These are phyloP conservation scores for Colletotrichum paranaense DNA, from an alignment of 2,329 filamentous ascomycete species.

Conservation along the genomic window DNA sequence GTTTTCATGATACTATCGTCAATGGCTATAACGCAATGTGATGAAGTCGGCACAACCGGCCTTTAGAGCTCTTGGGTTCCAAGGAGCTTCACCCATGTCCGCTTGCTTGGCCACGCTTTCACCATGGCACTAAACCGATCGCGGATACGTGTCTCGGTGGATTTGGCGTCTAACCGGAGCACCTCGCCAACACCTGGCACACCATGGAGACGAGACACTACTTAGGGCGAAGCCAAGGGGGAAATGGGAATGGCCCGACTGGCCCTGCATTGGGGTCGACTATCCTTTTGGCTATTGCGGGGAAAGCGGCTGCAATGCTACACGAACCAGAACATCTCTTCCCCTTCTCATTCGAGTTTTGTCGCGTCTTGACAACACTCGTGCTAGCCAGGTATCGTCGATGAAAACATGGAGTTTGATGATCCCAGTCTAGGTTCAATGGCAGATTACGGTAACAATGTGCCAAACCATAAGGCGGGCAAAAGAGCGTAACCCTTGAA, in stretches of 20 bases:
- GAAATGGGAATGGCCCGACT: constrained; percentile 19
- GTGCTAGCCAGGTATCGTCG: not conserved
- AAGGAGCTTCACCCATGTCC: constrained; percentile 10
- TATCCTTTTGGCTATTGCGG: constrained; percentile 1
- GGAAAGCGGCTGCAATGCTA: constrained; percentile 6
- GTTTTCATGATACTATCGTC: constrained; percentile 6
- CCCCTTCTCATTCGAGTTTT: not conserved
- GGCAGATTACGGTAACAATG: not conserved
- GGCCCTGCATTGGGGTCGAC: constrained; percentile 14
- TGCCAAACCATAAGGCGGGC: not conserved
- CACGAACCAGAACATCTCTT: not conserved
- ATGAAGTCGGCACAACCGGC: constrained; percentile 20
- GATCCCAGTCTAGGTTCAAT: not conserved
- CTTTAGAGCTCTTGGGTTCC: constrained; percentile 13
- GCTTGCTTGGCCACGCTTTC: constrained; percentile 16
- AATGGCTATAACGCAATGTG: not conserved
- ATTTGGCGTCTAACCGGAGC: not conserved
- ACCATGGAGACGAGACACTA: not conserved
- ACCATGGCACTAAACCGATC: constrained; percentile 2
- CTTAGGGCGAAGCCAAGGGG: constrained; percentile 4
- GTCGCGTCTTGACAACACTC: not conserved
- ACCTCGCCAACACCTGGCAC: not conserved
- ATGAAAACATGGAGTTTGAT: not conserved
- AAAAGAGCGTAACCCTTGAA: not conserved
- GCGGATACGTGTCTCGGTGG: constrained; percentile 8